Evolutionary conservation across 2,329 filamentous ascomycete species (phyloP).

Genomic region (Microcera coccophila): DNA sequence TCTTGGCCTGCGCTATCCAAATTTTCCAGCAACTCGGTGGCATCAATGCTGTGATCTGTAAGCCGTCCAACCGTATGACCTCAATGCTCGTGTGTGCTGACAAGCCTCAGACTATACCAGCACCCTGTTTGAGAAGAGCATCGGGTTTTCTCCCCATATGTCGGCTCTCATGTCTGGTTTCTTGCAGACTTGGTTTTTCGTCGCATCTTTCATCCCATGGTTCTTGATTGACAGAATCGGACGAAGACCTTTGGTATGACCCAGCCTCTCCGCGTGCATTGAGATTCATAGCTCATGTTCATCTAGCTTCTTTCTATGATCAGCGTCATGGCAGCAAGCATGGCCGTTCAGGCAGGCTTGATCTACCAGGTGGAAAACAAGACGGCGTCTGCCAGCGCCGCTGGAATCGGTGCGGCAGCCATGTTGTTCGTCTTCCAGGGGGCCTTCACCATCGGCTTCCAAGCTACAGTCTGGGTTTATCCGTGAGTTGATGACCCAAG

Average conservation of each 20-base stretch:
- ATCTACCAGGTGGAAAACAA: too few species aligned
- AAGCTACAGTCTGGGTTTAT: slow-evolving; percentile 38
- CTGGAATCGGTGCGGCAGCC: slow-evolving; percentile 40
- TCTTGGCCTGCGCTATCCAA: slow-evolving; percentile 32
- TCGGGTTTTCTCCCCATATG: slow-evolving; percentile 40
- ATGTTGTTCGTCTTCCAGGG: slow-evolving; percentile 44
- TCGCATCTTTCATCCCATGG: slow-evolving; percentile 34
- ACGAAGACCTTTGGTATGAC: background rate
- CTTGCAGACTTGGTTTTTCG: slow-evolving; percentile 45
- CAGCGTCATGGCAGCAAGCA: too few species aligned
- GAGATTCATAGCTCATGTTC: too few species aligned
- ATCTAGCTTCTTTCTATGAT: too few species aligned
- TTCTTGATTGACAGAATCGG: background rate
- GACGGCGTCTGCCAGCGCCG: slow-evolving; percentile 38
- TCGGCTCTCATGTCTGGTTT: slow-evolving; percentile 51
- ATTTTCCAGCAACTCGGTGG: slow-evolving; percentile 44
- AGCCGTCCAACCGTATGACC: background rate
- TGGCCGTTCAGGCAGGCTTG: slow-evolving; percentile 44
- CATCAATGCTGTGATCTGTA: slow-evolving; percentile 47
- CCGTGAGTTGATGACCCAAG: slow-evolving; percentile 6
- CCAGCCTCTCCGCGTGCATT: background rate
- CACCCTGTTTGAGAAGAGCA: slow-evolving; percentile 44
- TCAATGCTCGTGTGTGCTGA: background rate
- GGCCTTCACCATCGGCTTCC: slow-evolving; percentile 39
- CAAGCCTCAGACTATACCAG: slow-evolving; percentile 41